Percentiles rank a stretch among this genome's conserved stretches.
phyloP scores from a whole-genome alignment of 2,329 filamentous ascomycete genomes.

The Graphilbum fragrans region DNA sequence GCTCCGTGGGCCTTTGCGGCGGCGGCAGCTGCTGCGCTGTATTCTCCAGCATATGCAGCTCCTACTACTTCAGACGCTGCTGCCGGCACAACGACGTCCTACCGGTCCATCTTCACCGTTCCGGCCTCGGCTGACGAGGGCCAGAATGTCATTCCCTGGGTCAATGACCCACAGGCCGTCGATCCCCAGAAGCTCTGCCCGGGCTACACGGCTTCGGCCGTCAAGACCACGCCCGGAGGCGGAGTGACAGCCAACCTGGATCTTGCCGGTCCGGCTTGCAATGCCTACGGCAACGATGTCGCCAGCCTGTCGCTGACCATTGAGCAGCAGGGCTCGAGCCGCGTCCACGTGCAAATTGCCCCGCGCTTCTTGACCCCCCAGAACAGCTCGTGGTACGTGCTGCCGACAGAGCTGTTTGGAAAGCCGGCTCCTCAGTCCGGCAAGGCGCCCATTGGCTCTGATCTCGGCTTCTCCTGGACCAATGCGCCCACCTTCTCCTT shows the following conservation, averaged over 20 bases:
- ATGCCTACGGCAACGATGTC: constrained; percentile 68
- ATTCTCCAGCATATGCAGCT: too few species aligned
- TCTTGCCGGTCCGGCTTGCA: constrained; percentile 59
- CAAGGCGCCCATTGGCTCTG: constrained; percentile 7
- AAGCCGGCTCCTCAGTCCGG: constrained; percentile 26
- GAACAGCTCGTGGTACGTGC: constrained; percentile 55
- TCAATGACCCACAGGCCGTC: constrained; percentile 49
- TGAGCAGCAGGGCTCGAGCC: constrained; percentile 31
- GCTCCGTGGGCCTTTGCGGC: too few species aligned
- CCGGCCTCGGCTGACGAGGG: constrained; percentile 32
- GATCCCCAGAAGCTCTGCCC: constrained; percentile 54
- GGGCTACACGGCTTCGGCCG: constrained; percentile 54
- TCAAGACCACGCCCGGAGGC: constrained; percentile 19
- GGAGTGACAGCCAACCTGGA: constrained; percentile 58
- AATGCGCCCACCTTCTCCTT: constrained; percentile 39
- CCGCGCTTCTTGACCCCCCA: constrained; percentile 48
- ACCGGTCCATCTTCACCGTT: constrained; percentile 26
- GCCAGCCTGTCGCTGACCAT: constrained; percentile 54
- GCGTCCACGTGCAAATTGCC: constrained; percentile 57
- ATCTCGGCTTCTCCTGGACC: constrained; percentile 39
- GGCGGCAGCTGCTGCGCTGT: too few species aligned
- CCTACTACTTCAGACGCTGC: too few species aligned
- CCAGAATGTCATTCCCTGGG: constrained; percentile 44
- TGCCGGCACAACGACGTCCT: background rate
- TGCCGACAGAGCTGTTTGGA: constrained; percentile 51